Percentiles rank a stretch among this genome's conserved stretches.
These are phyloP conservation scores for Corymbia citriodora DNA, from an alignment of 441 rosid genomes.

Conservation along the genomic window DNA sequence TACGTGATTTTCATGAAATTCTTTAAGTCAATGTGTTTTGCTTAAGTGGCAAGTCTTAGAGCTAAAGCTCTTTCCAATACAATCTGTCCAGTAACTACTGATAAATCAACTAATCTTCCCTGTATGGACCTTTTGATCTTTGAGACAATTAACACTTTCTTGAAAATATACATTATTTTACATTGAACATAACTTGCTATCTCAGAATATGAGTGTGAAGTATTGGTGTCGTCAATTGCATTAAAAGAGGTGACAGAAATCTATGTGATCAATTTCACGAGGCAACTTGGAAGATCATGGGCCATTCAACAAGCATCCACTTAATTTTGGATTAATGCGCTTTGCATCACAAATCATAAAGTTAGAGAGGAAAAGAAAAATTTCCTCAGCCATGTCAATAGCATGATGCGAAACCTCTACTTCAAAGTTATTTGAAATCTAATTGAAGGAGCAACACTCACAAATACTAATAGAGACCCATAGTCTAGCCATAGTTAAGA, in stretches of 20 bases:
- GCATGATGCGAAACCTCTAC: not conserved
- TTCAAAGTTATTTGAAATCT: not conserved
- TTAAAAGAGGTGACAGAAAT: not conserved
- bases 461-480: not conserved
- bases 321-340: not conserved
- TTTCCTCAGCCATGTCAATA: not conserved
- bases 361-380: not conserved
- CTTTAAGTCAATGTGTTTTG: not conserved
- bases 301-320: not conserved
- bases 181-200: not conserved
- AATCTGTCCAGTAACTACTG: fast-evolving
- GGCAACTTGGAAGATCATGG: not conserved
- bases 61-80: not conserved
- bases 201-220: fast-evolving
- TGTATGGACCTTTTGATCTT: not conserved
- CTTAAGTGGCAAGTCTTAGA: fast-evolving
- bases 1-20: not conserved
- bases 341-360: not conserved
- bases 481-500: not conserved
- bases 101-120: not conserved
- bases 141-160: not conserved
- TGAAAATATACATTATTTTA: not conserved
- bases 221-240: not conserved
- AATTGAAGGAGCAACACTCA: not conserved
- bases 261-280: fast-evolving